These are phyloP conservation scores for Crithidia brevicula DNA, from an alignment of 208 protist species.

Conservation along the genomic window DNA sequence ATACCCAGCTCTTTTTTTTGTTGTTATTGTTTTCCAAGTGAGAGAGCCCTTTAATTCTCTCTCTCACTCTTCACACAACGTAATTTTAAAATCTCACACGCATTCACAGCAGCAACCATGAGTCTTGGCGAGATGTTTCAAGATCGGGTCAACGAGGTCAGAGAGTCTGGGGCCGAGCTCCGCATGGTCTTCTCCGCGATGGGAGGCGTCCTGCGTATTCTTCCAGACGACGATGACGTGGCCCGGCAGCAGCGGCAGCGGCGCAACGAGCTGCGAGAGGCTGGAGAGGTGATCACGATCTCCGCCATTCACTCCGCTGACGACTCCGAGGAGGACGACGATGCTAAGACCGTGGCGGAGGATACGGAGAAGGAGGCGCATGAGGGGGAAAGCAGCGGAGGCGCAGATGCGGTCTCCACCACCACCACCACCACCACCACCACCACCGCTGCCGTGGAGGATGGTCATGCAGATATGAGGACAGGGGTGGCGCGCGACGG, in stretches of 20 bases:
- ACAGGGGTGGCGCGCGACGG: too few relatives aligned
- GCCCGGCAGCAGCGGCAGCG: background rate
- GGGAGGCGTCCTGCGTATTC: background rate
- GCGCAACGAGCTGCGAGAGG: constrained; percentile 10
- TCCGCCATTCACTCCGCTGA: constrained; percentile 8
- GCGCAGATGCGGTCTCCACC: background rate
- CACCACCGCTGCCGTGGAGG: background rate
- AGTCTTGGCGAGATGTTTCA: constrained; percentile 11
- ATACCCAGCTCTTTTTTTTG: too few relatives aligned
- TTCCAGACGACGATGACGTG: constrained; percentile 6
- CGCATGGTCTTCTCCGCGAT: background rate
- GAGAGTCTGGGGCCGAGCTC: background rate
- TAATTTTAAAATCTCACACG: too few relatives aligned
- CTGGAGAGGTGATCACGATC: background rate
- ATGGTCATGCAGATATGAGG: too few relatives aligned
- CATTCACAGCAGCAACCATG: background rate
- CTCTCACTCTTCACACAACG: too few relatives aligned
- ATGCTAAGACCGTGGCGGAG: too few relatives aligned
- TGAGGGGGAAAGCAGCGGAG: too few relatives aligned
- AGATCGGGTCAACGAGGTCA: constrained; percentile 7
- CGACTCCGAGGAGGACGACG: background rate
- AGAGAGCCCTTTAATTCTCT: too few relatives aligned
- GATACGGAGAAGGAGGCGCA: too few relatives aligned
- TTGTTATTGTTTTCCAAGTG: too few relatives aligned
- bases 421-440: background rate